Percentiles rank a stretch among this genome's conserved stretches.
These are phyloP conservation scores for Argentina anserina DNA, from an alignment of 306 rosid genomes.

Conservation along the genomic window DNA sequence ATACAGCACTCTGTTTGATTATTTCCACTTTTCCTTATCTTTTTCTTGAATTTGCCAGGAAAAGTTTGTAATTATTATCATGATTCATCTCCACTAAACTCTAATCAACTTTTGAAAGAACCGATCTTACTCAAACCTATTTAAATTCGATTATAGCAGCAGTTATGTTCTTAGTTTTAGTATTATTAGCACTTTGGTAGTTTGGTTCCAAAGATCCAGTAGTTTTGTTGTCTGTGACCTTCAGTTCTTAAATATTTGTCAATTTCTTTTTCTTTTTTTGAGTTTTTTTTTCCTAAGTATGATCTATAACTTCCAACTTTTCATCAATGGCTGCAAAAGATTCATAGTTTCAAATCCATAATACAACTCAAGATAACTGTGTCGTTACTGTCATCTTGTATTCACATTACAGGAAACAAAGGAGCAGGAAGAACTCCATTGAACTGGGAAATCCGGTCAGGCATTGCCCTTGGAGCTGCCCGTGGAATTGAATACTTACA, in stretches of 20 bases:
- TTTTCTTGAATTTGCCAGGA: no score
- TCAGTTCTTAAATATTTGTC: neutral
- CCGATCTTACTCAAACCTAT: neutral
- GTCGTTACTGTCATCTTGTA: conserved; percentile 1
- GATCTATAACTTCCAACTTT: neutral
- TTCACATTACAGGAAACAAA: conserved; percentile 36
- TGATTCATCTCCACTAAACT: neutral
- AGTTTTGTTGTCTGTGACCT: neutral
- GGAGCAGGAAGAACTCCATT: conserved; percentile 53
- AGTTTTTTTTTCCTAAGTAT: neutral
- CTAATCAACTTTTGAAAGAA: neutral
- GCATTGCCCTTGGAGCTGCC: conserved; percentile 48
- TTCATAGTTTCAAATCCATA: neutral
- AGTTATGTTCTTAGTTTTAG: neutral
- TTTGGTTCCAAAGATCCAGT: no score
- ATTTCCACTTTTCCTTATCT: neutral
- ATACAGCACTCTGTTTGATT: neutral
- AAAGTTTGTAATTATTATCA: neutral
- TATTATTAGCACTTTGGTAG: no score
- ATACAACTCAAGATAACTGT: neutral
- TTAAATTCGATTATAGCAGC: neutral
- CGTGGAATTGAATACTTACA: conserved; percentile 45
- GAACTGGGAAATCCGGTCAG: conserved; percentile 46
- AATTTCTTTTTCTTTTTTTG: neutral
- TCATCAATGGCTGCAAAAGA: neutral